These are phyloP conservation scores for Umbelopsis isabellina DNA, from an alignment of 192 early-diverging fungal species.

Conservation along the genomic window DNA sequence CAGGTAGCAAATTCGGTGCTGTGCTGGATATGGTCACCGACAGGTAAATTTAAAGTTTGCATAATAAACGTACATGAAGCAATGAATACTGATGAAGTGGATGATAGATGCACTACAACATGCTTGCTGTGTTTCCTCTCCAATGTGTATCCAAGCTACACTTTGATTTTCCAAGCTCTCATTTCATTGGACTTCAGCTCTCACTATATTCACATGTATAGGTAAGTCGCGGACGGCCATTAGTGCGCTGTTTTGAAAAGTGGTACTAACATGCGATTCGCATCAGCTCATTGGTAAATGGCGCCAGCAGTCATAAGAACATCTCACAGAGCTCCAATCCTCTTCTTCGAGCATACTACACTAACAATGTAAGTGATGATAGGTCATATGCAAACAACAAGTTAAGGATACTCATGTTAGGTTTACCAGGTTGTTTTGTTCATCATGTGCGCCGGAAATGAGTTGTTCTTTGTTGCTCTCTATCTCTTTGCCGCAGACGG, in stretches of 20 bases:
- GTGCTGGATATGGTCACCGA: constrained; percentile 99
- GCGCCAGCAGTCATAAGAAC: constrained; percentile 89
- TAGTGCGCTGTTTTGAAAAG: too few species aligned
- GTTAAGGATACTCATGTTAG: neutral
- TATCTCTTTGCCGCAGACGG: constrained; percentile 61
- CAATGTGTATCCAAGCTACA: constrained; percentile 61
- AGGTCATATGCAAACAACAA: neutral
- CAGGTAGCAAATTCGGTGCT: constrained; percentile 90
- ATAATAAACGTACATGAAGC: neutral
- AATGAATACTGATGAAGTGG: neutral
- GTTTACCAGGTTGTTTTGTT: constrained; percentile 77
- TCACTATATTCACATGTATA: constrained; percentile 99
- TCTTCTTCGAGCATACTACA: constrained; percentile 91
- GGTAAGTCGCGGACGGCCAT: constrained; percentile 44
- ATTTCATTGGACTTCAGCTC: constrained; percentile 93
- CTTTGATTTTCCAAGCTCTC: constrained; percentile 87
- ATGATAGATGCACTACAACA: constrained; percentile 80
- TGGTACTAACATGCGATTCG: constrained; percentile 2
- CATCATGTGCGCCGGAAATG: constrained; percentile 88
- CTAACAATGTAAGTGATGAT: constrained; percentile 65
- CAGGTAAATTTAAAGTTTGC: constrained; percentile 52
- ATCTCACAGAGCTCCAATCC: constrained; percentile 74
- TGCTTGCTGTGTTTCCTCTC: constrained; percentile 89
- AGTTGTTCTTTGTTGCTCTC: constrained; percentile 88
- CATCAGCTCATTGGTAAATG: constrained; percentile 76